Evolutionary conservation across 352 stramenopile species (phyloP).

Genomic region (Phytopythium aichiense): DNA sequence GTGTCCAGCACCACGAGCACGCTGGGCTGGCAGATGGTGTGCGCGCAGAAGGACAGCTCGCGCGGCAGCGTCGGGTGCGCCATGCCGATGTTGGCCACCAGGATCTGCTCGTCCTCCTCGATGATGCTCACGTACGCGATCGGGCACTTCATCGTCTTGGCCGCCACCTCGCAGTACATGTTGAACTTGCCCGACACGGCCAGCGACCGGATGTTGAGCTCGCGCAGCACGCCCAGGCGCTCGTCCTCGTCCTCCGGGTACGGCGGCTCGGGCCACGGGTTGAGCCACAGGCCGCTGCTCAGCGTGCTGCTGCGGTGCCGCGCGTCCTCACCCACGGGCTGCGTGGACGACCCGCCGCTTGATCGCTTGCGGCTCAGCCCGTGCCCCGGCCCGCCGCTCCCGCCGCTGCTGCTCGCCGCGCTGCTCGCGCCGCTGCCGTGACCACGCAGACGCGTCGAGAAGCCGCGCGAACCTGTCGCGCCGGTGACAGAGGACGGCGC

Average conservation of each 20-base stretch:
- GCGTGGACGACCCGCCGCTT: conserved; percentile 29
- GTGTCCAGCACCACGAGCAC: conserved; percentile 83
- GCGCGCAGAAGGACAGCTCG: conserved; percentile 81
- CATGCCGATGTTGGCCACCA: conserved; percentile 86
- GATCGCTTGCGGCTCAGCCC: conserved; percentile 57
- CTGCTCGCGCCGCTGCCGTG: conserved; percentile 22
- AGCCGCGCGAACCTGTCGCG: neutral
- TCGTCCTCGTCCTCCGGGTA: conserved; percentile 79
- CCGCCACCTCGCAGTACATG: conserved; percentile 84
- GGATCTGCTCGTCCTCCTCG: conserved; percentile 76
- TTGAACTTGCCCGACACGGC: conserved; percentile 79
- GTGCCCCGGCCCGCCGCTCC: conserved; percentile 8
- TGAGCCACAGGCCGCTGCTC: conserved; percentile 66
- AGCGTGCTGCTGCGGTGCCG: conserved; percentile 48
- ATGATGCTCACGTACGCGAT: conserved; percentile 87
- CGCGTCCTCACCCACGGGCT: conserved; percentile 29
- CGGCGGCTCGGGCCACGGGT: conserved; percentile 79
- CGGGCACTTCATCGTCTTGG: conserved; percentile 87
- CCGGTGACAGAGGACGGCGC: conserved; percentile 7
- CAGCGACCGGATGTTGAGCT: conserved; percentile 77
- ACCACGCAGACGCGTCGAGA: conserved; percentile 6
- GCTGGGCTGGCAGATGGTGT: conserved; percentile 80
- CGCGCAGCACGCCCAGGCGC: conserved; percentile 60
- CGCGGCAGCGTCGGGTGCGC: conserved; percentile 71
- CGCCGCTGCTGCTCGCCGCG: conserved; percentile 23